phyloP scores from a whole-genome alignment of 192 early-diverging fungal genomes.

The Borealophlyctis nickersoniae region DNA sequence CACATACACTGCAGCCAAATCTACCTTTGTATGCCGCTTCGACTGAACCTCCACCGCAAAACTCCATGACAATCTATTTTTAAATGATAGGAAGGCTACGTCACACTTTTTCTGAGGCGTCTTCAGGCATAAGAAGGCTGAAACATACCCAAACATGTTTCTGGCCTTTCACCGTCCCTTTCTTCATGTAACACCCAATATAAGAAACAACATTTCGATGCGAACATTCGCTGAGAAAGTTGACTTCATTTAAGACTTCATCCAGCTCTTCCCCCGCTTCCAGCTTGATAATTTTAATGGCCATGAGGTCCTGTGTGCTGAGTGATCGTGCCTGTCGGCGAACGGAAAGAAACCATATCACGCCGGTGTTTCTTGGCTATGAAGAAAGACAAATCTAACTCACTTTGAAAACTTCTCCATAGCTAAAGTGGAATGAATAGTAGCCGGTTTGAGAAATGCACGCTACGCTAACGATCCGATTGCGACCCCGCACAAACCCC shows the following conservation, averaged over 20 bases:
- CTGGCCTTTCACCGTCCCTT: slow-evolving; percentile 46
- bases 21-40: slow-evolving; percentile 52
- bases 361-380: too few relatives aligned
- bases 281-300: slow-evolving; percentile 57
- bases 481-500: not conserved
- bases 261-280: slow-evolving; percentile 57
- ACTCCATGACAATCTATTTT: slow-evolving; percentile 56
- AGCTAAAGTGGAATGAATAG: slow-evolving; percentile 23
- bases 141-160: slow-evolving; percentile 47
- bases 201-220: slow-evolving; percentile 55
- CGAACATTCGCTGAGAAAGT: slow-evolving; percentile 53
- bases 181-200: slow-evolving; percentile 55
- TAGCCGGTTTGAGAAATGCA: not conserved
- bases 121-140: not conserved
- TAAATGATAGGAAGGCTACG: too few relatives aligned
- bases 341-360: too few relatives aligned
- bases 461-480: not conserved
- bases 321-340: slow-evolving; percentile 32
- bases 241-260: slow-evolving; percentile 59
- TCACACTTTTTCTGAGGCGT: slow-evolving; percentile 5
- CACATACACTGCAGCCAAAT: too few relatives aligned
- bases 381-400: not conserved
- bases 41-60: slow-evolving; percentile 59
- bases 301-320: slow-evolving; percentile 39
- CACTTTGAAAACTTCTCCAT: slow-evolving; percentile 59